A percentile compares a stretch with the other conserved stretches of the same genome.
phyloP scores from a whole-genome alignment of 2,329 filamentous ascomycete species.

The Fusarium bulbicola region DNA sequence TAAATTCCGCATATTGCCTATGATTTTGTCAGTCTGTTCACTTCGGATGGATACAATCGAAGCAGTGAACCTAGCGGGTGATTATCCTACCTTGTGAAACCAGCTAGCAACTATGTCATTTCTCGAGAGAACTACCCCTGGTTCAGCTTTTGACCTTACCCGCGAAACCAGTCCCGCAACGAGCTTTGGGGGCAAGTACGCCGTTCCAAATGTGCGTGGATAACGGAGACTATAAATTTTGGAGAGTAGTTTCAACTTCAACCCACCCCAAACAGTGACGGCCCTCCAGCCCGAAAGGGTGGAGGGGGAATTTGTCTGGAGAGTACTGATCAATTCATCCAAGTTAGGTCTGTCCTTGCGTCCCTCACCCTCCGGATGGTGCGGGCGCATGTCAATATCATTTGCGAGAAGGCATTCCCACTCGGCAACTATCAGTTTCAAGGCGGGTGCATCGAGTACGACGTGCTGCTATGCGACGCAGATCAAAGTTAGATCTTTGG shows the following conservation, averaged over 20 bases:
- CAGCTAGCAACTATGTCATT: neutral
- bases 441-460: neutral
- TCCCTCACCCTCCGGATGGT: fast-evolving
- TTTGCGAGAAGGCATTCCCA: neutral
- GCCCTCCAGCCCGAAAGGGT: neutral
- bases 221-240: neutral
- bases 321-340: neutral
- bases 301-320: fast-evolving
- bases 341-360: neutral
- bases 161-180: neutral
- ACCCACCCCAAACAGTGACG: neutral
- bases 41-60: fast-evolving
- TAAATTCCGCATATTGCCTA: neutral
- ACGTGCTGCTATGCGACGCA: neutral
- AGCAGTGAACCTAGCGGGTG: too few species aligned
- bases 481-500: neutral
- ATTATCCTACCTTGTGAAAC: neutral
- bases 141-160: neutral
- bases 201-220: neutral
- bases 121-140: neutral
- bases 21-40: fast-evolving
- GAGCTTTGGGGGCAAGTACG: neutral
- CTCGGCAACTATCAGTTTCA: neutral
- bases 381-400: fast-evolving
- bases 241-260: neutral